Conservation (phyloP, 2,329 filamentous ascomycete species). For the Fusarium scirpi region DNA sequence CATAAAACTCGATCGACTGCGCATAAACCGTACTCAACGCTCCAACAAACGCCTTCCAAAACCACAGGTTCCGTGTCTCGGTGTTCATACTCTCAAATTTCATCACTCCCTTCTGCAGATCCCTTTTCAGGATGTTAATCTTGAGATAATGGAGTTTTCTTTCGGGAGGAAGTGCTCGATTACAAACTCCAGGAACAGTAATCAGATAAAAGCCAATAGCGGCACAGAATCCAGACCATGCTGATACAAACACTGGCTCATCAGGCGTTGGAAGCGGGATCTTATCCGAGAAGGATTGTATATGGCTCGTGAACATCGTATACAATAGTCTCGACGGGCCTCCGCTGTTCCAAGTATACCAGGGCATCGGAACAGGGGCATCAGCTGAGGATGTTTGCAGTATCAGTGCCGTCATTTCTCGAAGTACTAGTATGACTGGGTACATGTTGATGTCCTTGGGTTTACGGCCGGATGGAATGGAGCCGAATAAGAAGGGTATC, state of each 20-base stretch:
- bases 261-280: not conserved
- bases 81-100: not conserved
- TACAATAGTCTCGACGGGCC: not conserved
- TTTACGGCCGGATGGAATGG: not conserved
- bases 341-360: not conserved
- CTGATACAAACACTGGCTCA: not conserved
- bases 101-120: not conserved
- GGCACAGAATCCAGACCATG: not conserved
- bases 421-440: not conserved
- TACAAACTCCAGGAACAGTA: not conserved
- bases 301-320: not conserved
- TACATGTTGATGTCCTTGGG: not conserved
- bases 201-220: not conserved
- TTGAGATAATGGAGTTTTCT: not conserved
- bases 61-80: not conserved
- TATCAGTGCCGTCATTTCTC: not conserved
- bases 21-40: not conserved
- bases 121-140: not conserved
- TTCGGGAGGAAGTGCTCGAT: not conserved
- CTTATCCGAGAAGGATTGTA: not conserved
- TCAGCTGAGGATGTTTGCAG: not conserved
- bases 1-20: not conserved
- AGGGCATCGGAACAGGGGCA: not conserved
- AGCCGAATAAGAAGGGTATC: not conserved
- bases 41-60: not conserved